These are phyloP conservation scores for Urochloa ruziziensis DNA, from an alignment of 176 grass and related monocot species.

Conservation along the genomic window DNA sequence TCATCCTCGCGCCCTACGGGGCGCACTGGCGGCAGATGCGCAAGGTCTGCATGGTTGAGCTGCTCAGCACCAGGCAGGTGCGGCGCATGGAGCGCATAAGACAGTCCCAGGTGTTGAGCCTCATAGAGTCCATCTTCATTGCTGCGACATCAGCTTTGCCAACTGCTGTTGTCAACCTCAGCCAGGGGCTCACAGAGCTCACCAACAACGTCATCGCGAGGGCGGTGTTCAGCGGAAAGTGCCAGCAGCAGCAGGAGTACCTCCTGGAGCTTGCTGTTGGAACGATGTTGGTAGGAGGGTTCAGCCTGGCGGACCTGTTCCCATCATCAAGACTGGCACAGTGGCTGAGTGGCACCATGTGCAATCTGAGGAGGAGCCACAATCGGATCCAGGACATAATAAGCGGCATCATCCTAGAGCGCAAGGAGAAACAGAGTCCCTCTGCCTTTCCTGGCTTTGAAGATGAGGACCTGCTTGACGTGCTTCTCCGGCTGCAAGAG, in stretches of 20 bases:
- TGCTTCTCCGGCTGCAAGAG: slow-evolving; percentile 38
- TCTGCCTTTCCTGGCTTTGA: background rate
- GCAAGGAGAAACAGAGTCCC: slow-evolving; percentile 1
- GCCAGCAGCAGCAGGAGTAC: slow-evolving; percentile 18
- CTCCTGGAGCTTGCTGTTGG: slow-evolving; percentile 14
- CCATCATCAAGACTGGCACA: slow-evolving; percentile 34
- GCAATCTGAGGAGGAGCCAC: background rate
- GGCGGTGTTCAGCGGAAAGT: slow-evolving; percentile 39
- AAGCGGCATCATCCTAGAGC: slow-evolving; percentile 30
- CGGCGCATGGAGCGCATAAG: no score
- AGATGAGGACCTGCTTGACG: slow-evolving; percentile 36
- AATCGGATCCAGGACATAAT: slow-evolving; percentile 24
- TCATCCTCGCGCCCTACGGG: no score
- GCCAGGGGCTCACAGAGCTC: background rate
- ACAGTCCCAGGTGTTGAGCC: no score
- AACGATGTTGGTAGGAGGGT: slow-evolving; percentile 19
- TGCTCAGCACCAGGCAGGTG: no score
- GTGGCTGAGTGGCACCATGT: background rate
- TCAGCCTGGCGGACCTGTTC: slow-evolving; percentile 48
- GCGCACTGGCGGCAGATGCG: no score
- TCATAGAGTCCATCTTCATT: no score
- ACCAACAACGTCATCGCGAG: slow-evolving; percentile 29
- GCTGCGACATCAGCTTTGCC: no score
- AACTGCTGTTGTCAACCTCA: background rate
- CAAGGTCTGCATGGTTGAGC: no score